A percentile compares a stretch with the other conserved stretches of the same genome.
Conservation (phyloP, 352 stramenopile species). For the Globisporangium megalacanthum region DNA sequence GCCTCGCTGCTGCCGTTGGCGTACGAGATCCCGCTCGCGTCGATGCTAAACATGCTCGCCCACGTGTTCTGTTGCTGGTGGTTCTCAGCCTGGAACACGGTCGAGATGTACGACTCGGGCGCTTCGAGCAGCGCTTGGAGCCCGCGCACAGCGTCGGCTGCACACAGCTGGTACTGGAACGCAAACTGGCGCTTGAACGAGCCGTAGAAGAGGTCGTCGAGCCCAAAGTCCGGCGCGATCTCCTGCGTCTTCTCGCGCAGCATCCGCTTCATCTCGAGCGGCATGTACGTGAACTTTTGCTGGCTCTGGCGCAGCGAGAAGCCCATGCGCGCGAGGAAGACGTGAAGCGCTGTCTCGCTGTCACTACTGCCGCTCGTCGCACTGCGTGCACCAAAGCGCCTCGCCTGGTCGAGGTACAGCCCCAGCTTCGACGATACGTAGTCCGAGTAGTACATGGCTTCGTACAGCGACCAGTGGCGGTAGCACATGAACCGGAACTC, state of each 20-base stretch:
- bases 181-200: conserved; percentile 94
- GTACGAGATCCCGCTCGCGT: conserved; percentile 23
- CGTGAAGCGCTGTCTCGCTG: conserved; percentile 78
- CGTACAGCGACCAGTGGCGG: conserved; percentile 92
- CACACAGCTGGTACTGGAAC: conserved; percentile 93
- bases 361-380: conserved; percentile 22
- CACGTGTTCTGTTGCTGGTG: conserved; percentile 45
- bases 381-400: conserved; percentile 58
- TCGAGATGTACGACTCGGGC: conserved; percentile 56
- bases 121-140: conserved; percentile 93
- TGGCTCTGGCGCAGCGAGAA: conserved; percentile 94
- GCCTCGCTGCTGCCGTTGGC: not conserved
- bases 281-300: conserved; percentile 96
- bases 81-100: conserved; percentile 61
- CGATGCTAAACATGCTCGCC: conserved; percentile 35
- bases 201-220: conserved; percentile 96
- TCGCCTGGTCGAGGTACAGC: conserved; percentile 62
- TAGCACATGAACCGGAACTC: conserved; percentile 97
- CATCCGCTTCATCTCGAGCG: conserved; percentile 86
- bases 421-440: conserved; percentile 91
- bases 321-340: conserved; percentile 97
- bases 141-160: conserved; percentile 93
- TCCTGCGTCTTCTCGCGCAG: conserved; percentile 91
- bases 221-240: conserved; percentile 91
- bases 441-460: conserved; percentile 95